Percentiles rank a stretch among this genome's conserved stretches.
Conservation (phyloP, 2,329 filamentous ascomycete genomes). For the Alternaria alternata region DNA sequence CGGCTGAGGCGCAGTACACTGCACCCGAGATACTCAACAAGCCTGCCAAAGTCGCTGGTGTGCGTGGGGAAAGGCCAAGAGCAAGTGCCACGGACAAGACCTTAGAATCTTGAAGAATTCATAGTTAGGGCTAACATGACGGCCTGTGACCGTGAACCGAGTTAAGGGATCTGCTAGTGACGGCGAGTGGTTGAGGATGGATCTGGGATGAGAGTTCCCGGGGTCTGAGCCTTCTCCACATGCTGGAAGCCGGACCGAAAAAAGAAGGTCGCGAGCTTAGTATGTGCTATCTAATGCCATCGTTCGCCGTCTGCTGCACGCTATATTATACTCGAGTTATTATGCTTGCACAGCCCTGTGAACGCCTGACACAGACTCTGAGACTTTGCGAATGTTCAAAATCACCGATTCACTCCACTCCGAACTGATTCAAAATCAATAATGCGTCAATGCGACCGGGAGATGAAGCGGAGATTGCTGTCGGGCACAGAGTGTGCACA, state of each 20-base stretch:
- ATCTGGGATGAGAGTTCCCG: constrained; percentile 9
- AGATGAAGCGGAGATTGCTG: constrained; percentile 1
- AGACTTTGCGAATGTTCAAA: neutral
- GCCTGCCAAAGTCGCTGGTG: constrained; percentile 2
- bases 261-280: constrained; percentile 10
- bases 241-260: constrained; percentile 17
- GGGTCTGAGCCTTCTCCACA: constrained; percentile 14
- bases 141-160: constrained; percentile 14
- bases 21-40: constrained; percentile 5
- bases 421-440: neutral
- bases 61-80: neutral
- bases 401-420: neutral
- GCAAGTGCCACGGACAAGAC: neutral
- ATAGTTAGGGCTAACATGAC: neutral
- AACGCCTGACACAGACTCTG: neutral
- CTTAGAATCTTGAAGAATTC: neutral
- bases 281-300: constrained; percentile 2
- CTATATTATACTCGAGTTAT: neutral
- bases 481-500: neutral
- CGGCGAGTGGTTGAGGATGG: constrained; percentile 4
- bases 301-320: constrained; percentile 6
- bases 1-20: constrained; percentile 8
- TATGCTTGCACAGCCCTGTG: neutral
- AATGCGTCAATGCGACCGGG: neutral
- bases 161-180: constrained; percentile 12